Percentiles rank a stretch among this genome's conserved stretches.
phyloP scores from a whole-genome alignment of 1,139 yeast species.

The Geotrichum phurueaensis region DNA sequence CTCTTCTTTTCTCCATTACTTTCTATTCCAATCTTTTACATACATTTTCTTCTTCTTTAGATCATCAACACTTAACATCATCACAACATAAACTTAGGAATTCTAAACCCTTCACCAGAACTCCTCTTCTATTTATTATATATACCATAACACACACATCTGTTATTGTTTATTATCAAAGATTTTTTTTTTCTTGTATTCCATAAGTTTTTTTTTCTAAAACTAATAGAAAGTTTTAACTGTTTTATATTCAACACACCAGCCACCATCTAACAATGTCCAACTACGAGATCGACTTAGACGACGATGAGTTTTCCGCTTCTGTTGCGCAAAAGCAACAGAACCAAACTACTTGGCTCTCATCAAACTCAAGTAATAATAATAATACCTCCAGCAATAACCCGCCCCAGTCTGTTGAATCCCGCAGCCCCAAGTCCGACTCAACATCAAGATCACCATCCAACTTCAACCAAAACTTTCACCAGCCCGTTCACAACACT shows the following conservation, averaged over 20 bases:
- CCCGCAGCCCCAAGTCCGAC: not conserved
- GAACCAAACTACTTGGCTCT: not conserved
- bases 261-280: slow-evolving; percentile 11
- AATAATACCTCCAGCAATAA: not conserved
- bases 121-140: not conserved
- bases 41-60: no score
- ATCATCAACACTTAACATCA: no score
- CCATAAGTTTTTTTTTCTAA: not conserved
- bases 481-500: not conserved
- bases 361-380: not conserved
- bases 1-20: no score
- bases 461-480: slow-evolving; percentile 1
- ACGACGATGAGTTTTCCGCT: slow-evolving; percentile 21
- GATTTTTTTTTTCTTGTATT: not conserved
- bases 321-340: not conserved
- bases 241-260: not conserved
- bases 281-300: slow-evolving; percentile 29
- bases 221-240: not conserved
- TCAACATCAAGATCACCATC: not conserved
- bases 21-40: no score
- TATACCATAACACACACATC: not conserved
- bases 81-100: no score
- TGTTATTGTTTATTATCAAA: not conserved
- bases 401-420: not conserved
- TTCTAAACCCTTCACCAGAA: no score